Evolutionary conservation across 208 protist species (phyloP), one percentile per base, ranked within the genome.

Genomic region (Naegleria lovaniensis): DNA sequence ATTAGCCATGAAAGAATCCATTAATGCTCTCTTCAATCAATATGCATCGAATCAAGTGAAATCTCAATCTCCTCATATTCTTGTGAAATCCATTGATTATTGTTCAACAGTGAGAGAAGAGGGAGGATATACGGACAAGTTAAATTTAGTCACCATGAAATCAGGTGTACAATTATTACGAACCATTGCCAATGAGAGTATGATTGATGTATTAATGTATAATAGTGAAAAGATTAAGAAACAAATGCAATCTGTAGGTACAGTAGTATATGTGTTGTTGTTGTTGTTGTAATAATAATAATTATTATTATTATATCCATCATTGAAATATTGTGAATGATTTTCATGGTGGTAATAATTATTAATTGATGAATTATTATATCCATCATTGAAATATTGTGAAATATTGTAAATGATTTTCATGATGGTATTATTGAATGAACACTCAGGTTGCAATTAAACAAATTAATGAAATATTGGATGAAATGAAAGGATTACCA

Each of bases 151-250:
- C 0, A 48, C 83, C 29, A 29, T 33, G 19, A 87, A 87, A 51
- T 33, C 36, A n/a, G 83, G 83, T 29, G 83, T 19, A 40, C 15
- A 33, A 36, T 48, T 40, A 29, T 52, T 87, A 39, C 4, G 83
- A 52, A 22, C 15, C 6, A 25, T 87, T 3, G 83, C 83, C 36
- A 87, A 87, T 51, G 22, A 87, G 13, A 87, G 29, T 40, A 33
- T 25, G 39, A 87, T 87, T 87, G 83, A 87, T 87, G 83, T 87
- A 19, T n/a, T 87, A 36, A 51, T 51, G 39, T 87, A 87, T 87
- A 33, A 40, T 29, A 87, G 41, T 51, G 33, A 36, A 67, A 67
- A 67, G 55, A 67, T 67, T 67, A 67, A 67, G 55, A 67, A 67
- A 29, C 55, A 67, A 67, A 67, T 67, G 11, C 55, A 29, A 29